Evolutionary conservation across 2,329 filamentous ascomycete species (phyloP), one percentile per base, ranked within the genome.

Genomic region (Pseudohalonectria lignicola): DNA sequence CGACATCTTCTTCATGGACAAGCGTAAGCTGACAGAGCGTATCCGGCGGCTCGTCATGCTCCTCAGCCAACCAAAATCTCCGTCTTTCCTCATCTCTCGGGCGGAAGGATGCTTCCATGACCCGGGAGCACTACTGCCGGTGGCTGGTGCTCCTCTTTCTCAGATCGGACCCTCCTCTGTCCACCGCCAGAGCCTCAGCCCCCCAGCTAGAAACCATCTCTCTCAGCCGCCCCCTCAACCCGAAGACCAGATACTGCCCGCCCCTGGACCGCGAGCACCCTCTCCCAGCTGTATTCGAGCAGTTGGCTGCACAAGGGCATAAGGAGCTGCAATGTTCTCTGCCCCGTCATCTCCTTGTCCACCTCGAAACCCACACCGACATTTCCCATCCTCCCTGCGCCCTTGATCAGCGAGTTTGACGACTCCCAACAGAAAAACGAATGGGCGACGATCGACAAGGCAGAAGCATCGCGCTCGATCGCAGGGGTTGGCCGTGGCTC

Each of bases 271-370:
- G 38, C 67, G 40, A 67, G 69, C 46, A 74, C 66, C 15, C 50
- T 77, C 3, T 53, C 75, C 34, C 71, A 72, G 39, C 59, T 75
- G 0, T 71, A 75, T 46, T 62, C 67, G 3, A 68, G 73, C 1
- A 64, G 71, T 42, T 75, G 70, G 71, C 58, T 76, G 5, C 71
- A 75, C 56, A 76, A 76, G 46, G 69, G 69, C n/a, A 56, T 76
- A 5, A 64, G 70, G 11, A 66, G 63, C 41, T 56, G 68, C 39
- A 74, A 71, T 47, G 59, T 76, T 21, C 49, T 76, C 50, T 72
- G 71, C 48, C 54, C 54, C 23, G 43, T 47, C 20, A 41, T 41
- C 20, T 33, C 18, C 7, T 25, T 15, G 7, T 16, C 26, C 5
- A 3, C 11, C 34, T 43, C 25, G 13, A 25, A 21, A 4, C 21